phyloP scores from a whole-genome alignment of 2,329 filamentous ascomycete species.

The Pseudocercospora eumusae region DNA sequence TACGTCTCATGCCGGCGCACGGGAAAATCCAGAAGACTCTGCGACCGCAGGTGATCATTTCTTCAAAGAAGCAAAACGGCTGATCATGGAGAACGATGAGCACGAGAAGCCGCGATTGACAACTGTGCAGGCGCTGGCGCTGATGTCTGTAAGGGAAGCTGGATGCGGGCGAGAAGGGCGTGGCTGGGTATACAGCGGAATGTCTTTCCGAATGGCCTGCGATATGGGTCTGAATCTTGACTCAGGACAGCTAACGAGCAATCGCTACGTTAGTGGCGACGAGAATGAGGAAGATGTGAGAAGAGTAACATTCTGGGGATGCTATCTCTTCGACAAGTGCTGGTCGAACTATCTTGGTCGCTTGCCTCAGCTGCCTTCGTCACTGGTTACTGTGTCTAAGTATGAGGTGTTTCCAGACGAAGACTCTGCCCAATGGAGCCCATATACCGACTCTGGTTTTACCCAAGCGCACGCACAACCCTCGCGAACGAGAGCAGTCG shows the following conservation, averaged over 20 bases:
- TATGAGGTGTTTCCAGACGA: slow-evolving; percentile 89
- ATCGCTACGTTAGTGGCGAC: slow-evolving; percentile 48
- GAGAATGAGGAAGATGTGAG: slow-evolving; percentile 87
- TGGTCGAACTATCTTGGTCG: slow-evolving; percentile 97
- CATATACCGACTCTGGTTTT: slow-evolving; percentile 82
- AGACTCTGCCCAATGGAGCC: slow-evolving; percentile 81
- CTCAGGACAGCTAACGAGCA: slow-evolving; percentile 63
- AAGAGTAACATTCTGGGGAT: slow-evolving; percentile 94
- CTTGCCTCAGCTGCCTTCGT: slow-evolving; percentile 78
- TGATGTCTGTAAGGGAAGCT: slow-evolving; percentile 96
- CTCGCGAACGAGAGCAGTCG: slow-evolving; percentile 77
- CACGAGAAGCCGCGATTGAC: slow-evolving; percentile 86
- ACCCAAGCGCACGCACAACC: slow-evolving; percentile 73
- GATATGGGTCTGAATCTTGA: slow-evolving; percentile 92
- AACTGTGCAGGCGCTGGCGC: slow-evolving; percentile 86
- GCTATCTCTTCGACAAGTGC: slow-evolving; percentile 97
- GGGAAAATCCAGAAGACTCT: slow-evolving; percentile 69
- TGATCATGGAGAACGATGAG: slow-evolving; percentile 89
- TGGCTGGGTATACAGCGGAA: slow-evolving; percentile 97
- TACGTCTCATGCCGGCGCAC: slow-evolving; percentile 72
- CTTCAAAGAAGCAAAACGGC: slow-evolving; percentile 86
- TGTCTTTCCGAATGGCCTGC: slow-evolving; percentile 96
- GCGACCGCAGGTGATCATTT: slow-evolving; percentile 93
- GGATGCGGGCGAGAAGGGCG: slow-evolving; percentile 92
- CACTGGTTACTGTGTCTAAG: slow-evolving; percentile 80